Evolutionary conservation across 108 stramenopile species (phyloP), one percentile per base, ranked within the genome.

Genomic region (Cyclotella cryptica): DNA sequence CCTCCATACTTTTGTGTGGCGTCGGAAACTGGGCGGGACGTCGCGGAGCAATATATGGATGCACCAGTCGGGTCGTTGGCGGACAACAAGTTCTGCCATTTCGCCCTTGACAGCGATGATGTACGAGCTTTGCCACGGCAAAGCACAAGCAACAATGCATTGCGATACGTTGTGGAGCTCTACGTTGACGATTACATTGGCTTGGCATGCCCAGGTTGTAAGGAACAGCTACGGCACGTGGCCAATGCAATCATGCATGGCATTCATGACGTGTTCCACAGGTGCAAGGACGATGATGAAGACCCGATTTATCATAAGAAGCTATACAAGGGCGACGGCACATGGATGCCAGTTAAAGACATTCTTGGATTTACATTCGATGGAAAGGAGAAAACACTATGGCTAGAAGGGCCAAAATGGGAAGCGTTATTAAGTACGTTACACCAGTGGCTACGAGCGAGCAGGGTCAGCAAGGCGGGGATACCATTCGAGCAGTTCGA

Each of bases 11-110:
- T 66, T 24, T 66, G 65, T 47, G 45, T 44, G 4, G 65, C 45
- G 30, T 14, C 45, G 4, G 45, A 83, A 62, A 83, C 81, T 21
- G 58, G 65, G 11, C 75, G 68, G n/a, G 84, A 84, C 55, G 64
- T 75, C 0, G 52, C 78, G 17, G 79, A 70, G 21, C 15, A 41
- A 17, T 73, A 24, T 28, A 44, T 24, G 22, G 59, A 66, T 3
- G 21, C 65, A 47, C 45, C 19, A 4, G 39, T 66, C 10, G 45
- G 43, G 8, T 26, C 45, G 1, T 24, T 45, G 26, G 12, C 44
- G 45, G n/a, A 30, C 40, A 35, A 66, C 45, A 66, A 66, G 40
- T 66, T 66, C 27, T 19, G 15, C 21, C n/a, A 22, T 46, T 47
- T n/a, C 45, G 26, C 65, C 19, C 43, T 41, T 9, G 24, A 15